These are phyloP conservation scores for Carex parvula DNA, from an alignment of 176 grass and related monocot genomes.

Conservation along the genomic window DNA sequence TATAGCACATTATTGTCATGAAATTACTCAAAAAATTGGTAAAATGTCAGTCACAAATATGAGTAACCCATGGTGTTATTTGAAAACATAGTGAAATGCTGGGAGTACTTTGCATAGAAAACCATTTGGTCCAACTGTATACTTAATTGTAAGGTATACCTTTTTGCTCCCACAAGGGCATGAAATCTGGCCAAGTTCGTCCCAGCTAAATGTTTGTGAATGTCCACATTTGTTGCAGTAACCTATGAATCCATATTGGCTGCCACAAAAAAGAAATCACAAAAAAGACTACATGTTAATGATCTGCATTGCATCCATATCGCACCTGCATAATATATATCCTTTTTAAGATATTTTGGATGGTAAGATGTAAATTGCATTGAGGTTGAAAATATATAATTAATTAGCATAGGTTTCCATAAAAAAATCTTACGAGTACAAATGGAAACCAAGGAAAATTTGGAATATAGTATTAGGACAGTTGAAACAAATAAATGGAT, in stretches of 20 bases:
- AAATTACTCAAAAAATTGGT: neutral
- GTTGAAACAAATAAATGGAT: neutral
- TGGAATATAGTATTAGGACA: neutral
- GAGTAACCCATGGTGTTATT: neutral
- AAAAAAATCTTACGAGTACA: neutral
- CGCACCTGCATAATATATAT: neutral
- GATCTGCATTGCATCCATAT: neutral
- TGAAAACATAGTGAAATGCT: neutral
- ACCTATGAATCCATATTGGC: conserved; percentile 78
- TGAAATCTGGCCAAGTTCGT: conserved; percentile 71
- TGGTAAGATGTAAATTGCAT: neutral
- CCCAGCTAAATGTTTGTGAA: conserved; percentile 71
- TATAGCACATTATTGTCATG: neutral
- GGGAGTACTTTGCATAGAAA: neutral
- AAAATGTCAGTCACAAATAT: neutral
- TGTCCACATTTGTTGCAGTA: conserved; percentile 82
- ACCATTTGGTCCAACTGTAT: neutral
- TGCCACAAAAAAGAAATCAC: conserved; percentile 31
- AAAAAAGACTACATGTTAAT: neutral
- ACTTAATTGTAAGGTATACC: conserved; percentile 45
- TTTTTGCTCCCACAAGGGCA: conserved; percentile 56
- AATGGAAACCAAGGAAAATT: neutral
- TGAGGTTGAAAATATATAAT: conserved; percentile 11
- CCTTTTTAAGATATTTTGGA: neutral
- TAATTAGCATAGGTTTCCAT: conserved; percentile 9